Percentiles rank a stretch among this genome's conserved stretches.
Evolutionary conservation across 2,329 filamentous ascomycete species (phyloP).

Genomic region (Colletotrichum noveboracense): DNA sequence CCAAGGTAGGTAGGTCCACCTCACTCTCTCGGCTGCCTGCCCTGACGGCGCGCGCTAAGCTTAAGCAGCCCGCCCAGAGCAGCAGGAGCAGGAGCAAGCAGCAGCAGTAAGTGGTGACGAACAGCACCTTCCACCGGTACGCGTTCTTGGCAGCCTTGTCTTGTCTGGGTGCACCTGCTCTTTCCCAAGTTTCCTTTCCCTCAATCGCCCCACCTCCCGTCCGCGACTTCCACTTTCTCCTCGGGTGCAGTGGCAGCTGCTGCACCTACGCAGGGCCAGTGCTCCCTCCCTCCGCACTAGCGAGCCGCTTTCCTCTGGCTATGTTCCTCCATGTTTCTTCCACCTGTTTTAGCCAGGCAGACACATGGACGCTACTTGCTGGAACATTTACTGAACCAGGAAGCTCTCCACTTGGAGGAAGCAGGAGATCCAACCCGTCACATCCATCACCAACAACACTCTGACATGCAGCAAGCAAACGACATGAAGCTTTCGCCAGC

Average conservation of each 20-base stretch:
- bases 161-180: not conserved
- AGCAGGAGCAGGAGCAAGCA: not conserved
- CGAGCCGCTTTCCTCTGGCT: not conserved
- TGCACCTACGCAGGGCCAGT: not conserved
- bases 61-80: not conserved
- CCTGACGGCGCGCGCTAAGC: not conserved
- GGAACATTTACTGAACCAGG: not conserved
- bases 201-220: not conserved
- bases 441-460: not conserved
- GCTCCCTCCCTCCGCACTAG: not conserved
- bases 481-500: not conserved
- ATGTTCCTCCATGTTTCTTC: not conserved
- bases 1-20: not conserved
- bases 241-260: not conserved
- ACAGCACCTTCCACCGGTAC: not conserved
- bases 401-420: not conserved
- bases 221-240: not conserved
- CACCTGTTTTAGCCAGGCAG: not conserved
- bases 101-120: not conserved
- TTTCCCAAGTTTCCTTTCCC: not conserved
- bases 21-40: not conserved
- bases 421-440: not conserved
- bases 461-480: not conserved
- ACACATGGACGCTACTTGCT: not conserved
- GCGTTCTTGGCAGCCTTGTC: slow-evolving; percentile 17